Evolutionary conservation across 805 yeast genomes (phyloP).

Genomic region (Pichia ethanolica): DNA sequence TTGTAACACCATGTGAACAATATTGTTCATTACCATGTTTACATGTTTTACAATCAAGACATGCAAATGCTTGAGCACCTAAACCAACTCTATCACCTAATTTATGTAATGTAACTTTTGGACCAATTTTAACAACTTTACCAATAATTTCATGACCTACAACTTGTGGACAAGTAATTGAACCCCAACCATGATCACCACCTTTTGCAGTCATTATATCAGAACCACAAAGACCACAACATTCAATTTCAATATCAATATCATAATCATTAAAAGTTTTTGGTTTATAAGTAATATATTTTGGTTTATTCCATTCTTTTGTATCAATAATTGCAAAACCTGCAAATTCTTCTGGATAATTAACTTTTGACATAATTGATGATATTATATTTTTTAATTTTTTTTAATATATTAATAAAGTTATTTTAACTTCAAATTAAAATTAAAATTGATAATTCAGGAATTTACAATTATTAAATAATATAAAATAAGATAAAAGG

Average conservation of each 20-base stretch:
- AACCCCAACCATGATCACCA: conserved; percentile 40
- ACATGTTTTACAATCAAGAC: conserved; percentile 32
- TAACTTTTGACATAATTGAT: conserved; percentile 14
- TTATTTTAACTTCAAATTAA: no score
- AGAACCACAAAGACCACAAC: conserved; percentile 64
- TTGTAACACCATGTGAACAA: conserved; percentile 34
- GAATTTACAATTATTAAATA: no score
- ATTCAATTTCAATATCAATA: conserved; percentile 49
- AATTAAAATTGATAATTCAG: no score
- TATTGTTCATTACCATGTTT: conserved; percentile 37
- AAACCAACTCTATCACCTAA: conserved; percentile 41
- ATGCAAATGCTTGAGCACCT: conserved; percentile 36
- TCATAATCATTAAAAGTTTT: conserved; percentile 39
- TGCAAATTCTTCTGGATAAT: conserved; percentile 50
- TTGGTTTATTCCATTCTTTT: conserved; percentile 50
- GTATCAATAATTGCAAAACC: conserved; percentile 47
- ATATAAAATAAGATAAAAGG: no score
- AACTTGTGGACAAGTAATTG: conserved; percentile 32
- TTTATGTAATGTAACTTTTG: conserved; percentile 29
- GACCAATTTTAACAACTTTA: conserved; percentile 32
- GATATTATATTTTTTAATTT: no score
- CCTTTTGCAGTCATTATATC: conserved; percentile 48
- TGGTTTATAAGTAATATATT: conserved; percentile 41
- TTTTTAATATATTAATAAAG: no score
- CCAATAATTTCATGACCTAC: conserved; percentile 47